These are phyloP conservation scores for Suillus spraguei DNA, from an alignment of 768 basidiomycete species.

Conservation along the genomic window DNA sequence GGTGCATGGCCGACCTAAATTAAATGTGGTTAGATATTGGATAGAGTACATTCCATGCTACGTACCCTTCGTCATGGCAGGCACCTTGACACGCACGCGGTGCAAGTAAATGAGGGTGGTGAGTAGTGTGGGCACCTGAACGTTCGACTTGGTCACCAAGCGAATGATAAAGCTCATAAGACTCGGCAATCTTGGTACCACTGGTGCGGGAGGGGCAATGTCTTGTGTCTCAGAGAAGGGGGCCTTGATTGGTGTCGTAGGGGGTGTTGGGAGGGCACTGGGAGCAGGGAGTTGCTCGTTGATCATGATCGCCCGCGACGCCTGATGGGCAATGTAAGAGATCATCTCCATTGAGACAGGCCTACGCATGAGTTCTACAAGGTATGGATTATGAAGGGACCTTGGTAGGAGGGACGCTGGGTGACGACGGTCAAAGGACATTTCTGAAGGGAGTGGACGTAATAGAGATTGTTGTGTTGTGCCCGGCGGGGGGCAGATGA, in stretches of 20 bases:
- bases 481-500: conserved; percentile 20
- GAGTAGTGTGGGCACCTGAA: conserved; percentile 89
- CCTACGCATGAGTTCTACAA: conserved; percentile 77
- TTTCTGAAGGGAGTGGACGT: conserved; percentile 35
- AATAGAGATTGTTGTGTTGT: conserved; percentile 32
- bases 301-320: conserved; percentile 73
- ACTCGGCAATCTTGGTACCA: conserved; percentile 48
- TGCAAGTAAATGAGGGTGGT: conserved; percentile 92
- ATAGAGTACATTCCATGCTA: conserved; percentile 12
- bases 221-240: conserved; percentile 36
- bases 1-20: conserved; percentile 79
- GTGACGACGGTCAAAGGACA: conserved; percentile 49
- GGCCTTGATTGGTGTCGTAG: conserved; percentile 60
- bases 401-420: conserved; percentile 84
- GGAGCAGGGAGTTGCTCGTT: conserved; percentile 46
- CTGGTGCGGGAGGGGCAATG: conserved; percentile 21
- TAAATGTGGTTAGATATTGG: conserved; percentile 11
- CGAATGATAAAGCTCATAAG: conserved; percentile 85
- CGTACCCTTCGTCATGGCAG: conserved; percentile 82
- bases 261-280: conserved; percentile 61
- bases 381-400: conserved; percentile 74
- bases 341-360: conserved; percentile 87
- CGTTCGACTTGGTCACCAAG: conserved; percentile 80
- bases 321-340: conserved; percentile 77
- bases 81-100: conserved; percentile 78